Evolutionary conservation across 2,329 filamentous ascomycete species (phyloP), one percentile per base, ranked within the genome.

Genomic region (Teratosphaeria viscida): DNA sequence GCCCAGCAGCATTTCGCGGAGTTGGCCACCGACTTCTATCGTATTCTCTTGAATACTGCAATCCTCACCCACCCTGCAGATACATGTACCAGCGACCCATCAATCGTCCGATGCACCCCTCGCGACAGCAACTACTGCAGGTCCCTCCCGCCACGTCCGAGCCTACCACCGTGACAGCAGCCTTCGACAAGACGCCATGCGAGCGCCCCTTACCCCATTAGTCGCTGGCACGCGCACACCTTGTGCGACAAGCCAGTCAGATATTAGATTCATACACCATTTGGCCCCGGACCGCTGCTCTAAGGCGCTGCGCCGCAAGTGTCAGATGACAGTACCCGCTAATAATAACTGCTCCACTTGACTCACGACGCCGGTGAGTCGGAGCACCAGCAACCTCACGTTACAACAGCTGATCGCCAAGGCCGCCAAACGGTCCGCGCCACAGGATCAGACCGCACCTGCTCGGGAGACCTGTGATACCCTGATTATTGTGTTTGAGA

Each of bases 111-210:
- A 49, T 49, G 16, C 19, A n/a, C 43, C 19, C n/a, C 8, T 19
- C n/a, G 8, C 8, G n/a, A 19, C 43, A 49, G 43, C 43, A 10
- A 54, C 60, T 60, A 62, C 57, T 60, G 62, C 62, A 63, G 62
- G 60, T 61, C 62, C 62, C 32, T 8, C 35, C 43, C 35, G 59
- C 55, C 60, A 63, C 62, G 62, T 62, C 62, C 61, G 62, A 61
- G 54, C 8, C 32, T 19, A 19, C 43, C 43, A 34, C 60, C 49
- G 49, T 23, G 8, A n/a, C n/a, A 16, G 43, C 43, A 49, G 43
- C 6, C 47, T 52, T 49, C 55, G 49, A 60, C 49, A 29, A 56
- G 53, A 58, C 52, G 39, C 54, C 57, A 52, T 59, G 57, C 53
- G 23, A 52, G 43, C 43, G 49, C 32, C 26, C 16, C 49, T 23